Evolutionary conservation across 495 filamentous ascomycete species (phyloP).

Genomic region (Recurvomyces mirabilis): DNA sequence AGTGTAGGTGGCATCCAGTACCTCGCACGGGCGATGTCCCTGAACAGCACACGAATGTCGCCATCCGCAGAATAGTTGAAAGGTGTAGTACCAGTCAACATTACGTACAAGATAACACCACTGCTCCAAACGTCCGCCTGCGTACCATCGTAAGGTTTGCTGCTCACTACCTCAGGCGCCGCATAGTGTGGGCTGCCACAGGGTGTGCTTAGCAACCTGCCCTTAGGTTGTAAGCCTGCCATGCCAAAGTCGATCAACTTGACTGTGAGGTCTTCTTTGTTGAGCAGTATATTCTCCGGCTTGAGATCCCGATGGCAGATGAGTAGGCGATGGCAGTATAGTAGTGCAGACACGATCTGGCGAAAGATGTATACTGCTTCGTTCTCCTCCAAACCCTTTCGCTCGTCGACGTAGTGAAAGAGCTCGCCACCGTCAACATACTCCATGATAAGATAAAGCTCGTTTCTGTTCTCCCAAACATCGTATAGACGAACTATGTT

Average conservation of each 20-base stretch:
- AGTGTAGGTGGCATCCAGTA: slow-evolving; percentile 62
- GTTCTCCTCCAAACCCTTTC: slow-evolving; percentile 58
- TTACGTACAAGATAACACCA: slow-evolving; percentile 78
- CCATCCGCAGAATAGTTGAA: slow-evolving; percentile 47
- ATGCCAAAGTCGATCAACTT: slow-evolving; percentile 97
- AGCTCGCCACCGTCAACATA: slow-evolving; percentile 86
- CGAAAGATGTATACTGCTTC: slow-evolving; percentile 79
- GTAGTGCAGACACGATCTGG: slow-evolving; percentile 82
- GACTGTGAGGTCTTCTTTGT: slow-evolving; percentile 49
- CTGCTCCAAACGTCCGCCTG: slow-evolving; percentile 90
- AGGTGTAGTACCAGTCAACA: slow-evolving; percentile 67
- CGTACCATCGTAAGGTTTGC: slow-evolving; percentile 63
- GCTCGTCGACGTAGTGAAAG: slow-evolving; percentile 63
- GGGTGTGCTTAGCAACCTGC: slow-evolving; percentile 66
- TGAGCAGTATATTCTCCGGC: slow-evolving; percentile 90
- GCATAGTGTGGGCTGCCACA: slow-evolving; percentile 97
- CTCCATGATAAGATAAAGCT: slow-evolving; percentile 96
- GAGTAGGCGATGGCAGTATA: slow-evolving; percentile 83
- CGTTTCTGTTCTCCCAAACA: slow-evolving; percentile 89
- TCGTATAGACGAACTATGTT: slow-evolving; percentile 87
- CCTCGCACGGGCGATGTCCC: slow-evolving; percentile 55
- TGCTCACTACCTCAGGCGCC: slow-evolving; percentile 75
- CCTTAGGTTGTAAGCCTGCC: slow-evolving; percentile 78
- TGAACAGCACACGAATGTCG: slow-evolving; percentile 52
- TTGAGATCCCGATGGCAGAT: slow-evolving; percentile 96